Conservation (phyloP, 2,329 filamentous ascomycete species). For the Diaporthe australafricana region DNA sequence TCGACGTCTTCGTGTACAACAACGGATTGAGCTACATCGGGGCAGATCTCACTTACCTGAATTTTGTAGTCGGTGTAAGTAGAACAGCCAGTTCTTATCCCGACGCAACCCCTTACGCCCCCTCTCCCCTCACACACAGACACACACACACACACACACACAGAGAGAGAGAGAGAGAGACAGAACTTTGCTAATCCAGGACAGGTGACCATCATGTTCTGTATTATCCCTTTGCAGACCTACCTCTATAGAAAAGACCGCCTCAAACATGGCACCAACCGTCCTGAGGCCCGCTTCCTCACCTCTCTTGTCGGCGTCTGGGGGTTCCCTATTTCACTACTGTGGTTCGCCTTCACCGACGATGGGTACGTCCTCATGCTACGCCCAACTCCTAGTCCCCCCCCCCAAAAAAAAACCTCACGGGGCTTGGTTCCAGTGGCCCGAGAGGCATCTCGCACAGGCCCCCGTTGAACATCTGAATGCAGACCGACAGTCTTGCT, state of each 20-base stretch:
- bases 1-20: slow-evolving; percentile 55
- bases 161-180: no score
- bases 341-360: slow-evolving; percentile 57
- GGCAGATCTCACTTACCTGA: slow-evolving; percentile 55
- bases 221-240: slow-evolving; percentile 55
- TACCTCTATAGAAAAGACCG: slow-evolving; percentile 53
- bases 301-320: slow-evolving; percentile 55
- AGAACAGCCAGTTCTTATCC: not conserved
- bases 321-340: slow-evolving; percentile 54
- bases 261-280: slow-evolving; percentile 47
- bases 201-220: slow-evolving; percentile 49
- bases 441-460: not conserved
- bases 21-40: slow-evolving; percentile 53
- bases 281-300: slow-evolving; percentile 55
- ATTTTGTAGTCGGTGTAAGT: slow-evolving; percentile 54
- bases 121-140: not conserved
- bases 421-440: not conserved
- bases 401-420: no score
- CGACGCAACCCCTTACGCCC: not conserved
- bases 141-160: no score
- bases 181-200: not conserved
- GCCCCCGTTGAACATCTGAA: no score
- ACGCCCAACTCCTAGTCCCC: not conserved
- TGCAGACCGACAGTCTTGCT: not conserved
- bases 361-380: slow-evolving; percentile 46